A percentile compares a stretch with the other conserved stretches of the same genome.
Conservation (phyloP, 2,329 filamentous ascomycete species). For the Ophiostoma fasciatum region DNA sequence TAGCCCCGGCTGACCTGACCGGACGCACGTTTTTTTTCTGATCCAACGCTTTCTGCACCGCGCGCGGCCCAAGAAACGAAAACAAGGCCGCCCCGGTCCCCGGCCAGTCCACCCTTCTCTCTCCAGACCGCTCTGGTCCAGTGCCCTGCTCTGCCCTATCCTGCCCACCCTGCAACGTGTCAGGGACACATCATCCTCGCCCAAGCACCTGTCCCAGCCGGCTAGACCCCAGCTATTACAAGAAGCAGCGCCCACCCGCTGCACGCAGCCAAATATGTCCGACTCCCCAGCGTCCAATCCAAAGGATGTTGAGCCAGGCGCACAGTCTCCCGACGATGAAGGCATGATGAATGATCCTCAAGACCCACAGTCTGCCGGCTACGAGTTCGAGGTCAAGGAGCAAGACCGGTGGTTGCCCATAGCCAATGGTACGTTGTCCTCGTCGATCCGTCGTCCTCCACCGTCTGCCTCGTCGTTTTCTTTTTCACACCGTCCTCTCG, state of each 20-base stretch:
- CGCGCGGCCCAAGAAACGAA: slow-evolving; percentile 23
- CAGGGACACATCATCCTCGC: slow-evolving; percentile 42
- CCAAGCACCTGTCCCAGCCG: slow-evolving; percentile 41
- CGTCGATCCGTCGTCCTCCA: too few relatives aligned
- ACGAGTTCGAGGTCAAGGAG: slow-evolving; percentile 98
- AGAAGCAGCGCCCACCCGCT: slow-evolving; percentile 48
- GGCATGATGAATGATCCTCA: slow-evolving; percentile 81
- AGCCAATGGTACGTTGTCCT: slow-evolving; percentile 95
- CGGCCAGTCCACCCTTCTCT: too few relatives aligned
- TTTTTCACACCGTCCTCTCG: background rate
- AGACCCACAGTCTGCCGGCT: slow-evolving; percentile 64
- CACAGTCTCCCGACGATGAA: slow-evolving; percentile 87
- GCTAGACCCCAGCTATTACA: slow-evolving; percentile 36
- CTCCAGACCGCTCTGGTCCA: too few relatives aligned
- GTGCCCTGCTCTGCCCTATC: too few relatives aligned
- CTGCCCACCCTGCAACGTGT: slow-evolving; percentile 43
- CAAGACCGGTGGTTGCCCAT: slow-evolving; percentile 99
- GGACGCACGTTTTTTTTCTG: slow-evolving; percentile 23
- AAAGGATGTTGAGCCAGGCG: slow-evolving; percentile 88
- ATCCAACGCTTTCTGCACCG: slow-evolving; percentile 30
- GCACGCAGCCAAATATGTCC: slow-evolving; percentile 81
- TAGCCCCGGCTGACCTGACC: too few relatives aligned
- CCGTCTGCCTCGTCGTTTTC: too few relatives aligned
- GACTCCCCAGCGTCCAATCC: slow-evolving; percentile 71
- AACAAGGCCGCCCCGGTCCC: slow-evolving; percentile 26